These are phyloP conservation scores for Mitragyna speciosa DNA, from an alignment of 257 asterid species.

Conservation along the genomic window DNA sequence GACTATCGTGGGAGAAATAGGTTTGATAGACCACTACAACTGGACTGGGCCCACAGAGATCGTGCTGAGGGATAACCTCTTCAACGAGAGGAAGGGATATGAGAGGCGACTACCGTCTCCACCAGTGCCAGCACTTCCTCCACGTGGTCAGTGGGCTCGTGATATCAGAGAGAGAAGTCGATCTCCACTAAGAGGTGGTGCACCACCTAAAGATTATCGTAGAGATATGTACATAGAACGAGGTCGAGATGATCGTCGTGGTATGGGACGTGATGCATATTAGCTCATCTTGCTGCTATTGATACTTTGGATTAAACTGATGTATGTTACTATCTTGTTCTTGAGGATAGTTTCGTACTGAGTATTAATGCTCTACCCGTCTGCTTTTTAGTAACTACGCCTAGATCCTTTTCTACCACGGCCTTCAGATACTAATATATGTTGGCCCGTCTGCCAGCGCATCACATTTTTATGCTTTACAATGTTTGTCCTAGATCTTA, in stretches of 20 bases:
- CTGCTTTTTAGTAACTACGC: background rate
- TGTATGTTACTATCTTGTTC: background rate
- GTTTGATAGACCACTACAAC: conserved; percentile 50
- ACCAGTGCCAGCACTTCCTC: conserved; percentile 34
- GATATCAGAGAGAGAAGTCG: conserved; percentile 68
- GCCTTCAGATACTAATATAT: background rate
- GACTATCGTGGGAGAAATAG: conserved; percentile 53
- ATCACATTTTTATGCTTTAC: background rate
- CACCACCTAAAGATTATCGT: conserved; percentile 47
- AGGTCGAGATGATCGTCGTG: conserved; percentile 61
- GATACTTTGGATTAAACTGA: background rate
- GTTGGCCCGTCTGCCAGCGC: background rate
- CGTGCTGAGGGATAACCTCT: conserved; percentile 58
- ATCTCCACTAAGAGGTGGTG: conserved; percentile 63
- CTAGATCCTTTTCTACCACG: background rate
- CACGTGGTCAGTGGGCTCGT: conserved; percentile 62
- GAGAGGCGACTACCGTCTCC: conserved; percentile 66
- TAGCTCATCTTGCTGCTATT: conserved; percentile 22
- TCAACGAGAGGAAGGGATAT: conserved; percentile 50
- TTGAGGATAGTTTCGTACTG: background rate
- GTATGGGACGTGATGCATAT: conserved; percentile 42
- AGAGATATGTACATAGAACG: conserved; percentile 51
- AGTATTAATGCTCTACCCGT: background rate
- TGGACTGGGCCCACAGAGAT: conserved; percentile 63
- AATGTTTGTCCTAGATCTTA: background rate